Percentiles rank a stretch among this genome's conserved stretches.
Conservation (phyloP, 2,329 filamentous ascomycete genomes). For the Shiraia sp. region DNA sequence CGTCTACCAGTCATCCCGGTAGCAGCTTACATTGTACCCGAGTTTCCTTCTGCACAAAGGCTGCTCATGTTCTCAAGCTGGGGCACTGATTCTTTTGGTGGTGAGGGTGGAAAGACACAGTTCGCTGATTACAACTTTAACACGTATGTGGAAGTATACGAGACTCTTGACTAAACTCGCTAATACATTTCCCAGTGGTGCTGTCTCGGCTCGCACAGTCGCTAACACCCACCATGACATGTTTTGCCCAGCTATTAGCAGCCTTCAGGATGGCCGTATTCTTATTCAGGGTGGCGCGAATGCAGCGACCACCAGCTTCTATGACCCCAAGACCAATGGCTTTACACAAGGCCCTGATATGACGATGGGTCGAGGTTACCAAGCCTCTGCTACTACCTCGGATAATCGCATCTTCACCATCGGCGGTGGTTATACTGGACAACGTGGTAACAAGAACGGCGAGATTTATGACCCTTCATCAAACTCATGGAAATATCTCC, state of each 20-base stretch:
- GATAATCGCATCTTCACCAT: slow-evolving; percentile 30
- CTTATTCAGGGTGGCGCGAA: slow-evolving; percentile 30
- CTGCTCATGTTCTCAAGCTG: slow-evolving; percentile 34
- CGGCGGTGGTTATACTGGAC: slow-evolving; percentile 30
- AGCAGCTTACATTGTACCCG: slow-evolving; percentile 32
- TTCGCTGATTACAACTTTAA: slow-evolving; percentile 33
- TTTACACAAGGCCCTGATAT: slow-evolving; percentile 24
- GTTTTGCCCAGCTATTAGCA: slow-evolving; percentile 33
- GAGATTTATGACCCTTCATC: slow-evolving; percentile 44
- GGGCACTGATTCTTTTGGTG: slow-evolving; percentile 31
- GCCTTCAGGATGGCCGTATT: slow-evolving; percentile 25
- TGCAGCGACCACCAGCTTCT: slow-evolving; percentile 25
- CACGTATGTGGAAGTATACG: slow-evolving; percentile 13
- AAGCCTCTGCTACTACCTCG: slow-evolving; percentile 21
- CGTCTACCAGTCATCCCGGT: slow-evolving; percentile 33
- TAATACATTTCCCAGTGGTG: slow-evolving; percentile 17
- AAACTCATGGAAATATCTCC: slow-evolving; percentile 54
- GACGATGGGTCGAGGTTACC: slow-evolving; percentile 30
- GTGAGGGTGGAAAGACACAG: slow-evolving; percentile 24
- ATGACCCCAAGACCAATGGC: slow-evolving; percentile 22
- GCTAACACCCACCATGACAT: slow-evolving; percentile 32
- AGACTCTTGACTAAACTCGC: background rate
- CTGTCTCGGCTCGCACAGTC: slow-evolving; percentile 25
- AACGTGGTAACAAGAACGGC: slow-evolving; percentile 31
- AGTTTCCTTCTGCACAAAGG: slow-evolving; percentile 23